These are phyloP conservation scores for Chalciporus sp. DNA, from an alignment of 1,284 basidiomycete species.

Conservation along the genomic window DNA sequence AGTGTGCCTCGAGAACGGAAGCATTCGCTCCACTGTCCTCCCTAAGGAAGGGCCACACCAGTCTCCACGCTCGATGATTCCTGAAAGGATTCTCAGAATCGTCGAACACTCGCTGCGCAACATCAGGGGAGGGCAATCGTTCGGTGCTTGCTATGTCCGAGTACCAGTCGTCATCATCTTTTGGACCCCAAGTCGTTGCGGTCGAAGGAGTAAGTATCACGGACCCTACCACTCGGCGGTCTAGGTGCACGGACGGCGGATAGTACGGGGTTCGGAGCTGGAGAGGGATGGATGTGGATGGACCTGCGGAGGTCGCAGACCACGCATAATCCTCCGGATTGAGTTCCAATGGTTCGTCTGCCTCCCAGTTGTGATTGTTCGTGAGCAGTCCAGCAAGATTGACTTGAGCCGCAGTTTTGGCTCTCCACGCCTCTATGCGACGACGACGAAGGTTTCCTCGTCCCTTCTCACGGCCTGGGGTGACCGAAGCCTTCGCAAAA, in stretches of 20 bases:
- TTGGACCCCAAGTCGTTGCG: constrained; percentile 38
- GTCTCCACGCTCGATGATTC: constrained; percentile 8
- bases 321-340: constrained; percentile 68
- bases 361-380: constrained; percentile 22
- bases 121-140: constrained; percentile 35
- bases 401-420: constrained; percentile 17
- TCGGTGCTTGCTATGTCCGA: constrained; percentile 17
- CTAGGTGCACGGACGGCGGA: constrained; percentile 58
- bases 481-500: not conserved
- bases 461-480: not conserved
- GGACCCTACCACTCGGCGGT: constrained; percentile 55
- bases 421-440: constrained; percentile 21
- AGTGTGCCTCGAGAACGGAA: constrained; percentile 16
- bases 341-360: constrained; percentile 37
- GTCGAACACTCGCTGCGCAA: constrained; percentile 42
- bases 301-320: constrained; percentile 69
- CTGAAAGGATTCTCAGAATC: constrained; percentile 30
- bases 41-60: constrained; percentile 11
- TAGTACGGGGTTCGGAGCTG: constrained; percentile 40
- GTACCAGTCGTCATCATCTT: constrained; percentile 21
- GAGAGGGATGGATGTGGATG: constrained; percentile 46
- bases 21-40: not conserved
- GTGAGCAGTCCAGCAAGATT: constrained; percentile 12
- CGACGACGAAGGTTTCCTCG: constrained; percentile 12
- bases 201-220: constrained; percentile 55